Conservation (phyloP, 1,139 yeast species). For the Taphrina pruni region DNA sequence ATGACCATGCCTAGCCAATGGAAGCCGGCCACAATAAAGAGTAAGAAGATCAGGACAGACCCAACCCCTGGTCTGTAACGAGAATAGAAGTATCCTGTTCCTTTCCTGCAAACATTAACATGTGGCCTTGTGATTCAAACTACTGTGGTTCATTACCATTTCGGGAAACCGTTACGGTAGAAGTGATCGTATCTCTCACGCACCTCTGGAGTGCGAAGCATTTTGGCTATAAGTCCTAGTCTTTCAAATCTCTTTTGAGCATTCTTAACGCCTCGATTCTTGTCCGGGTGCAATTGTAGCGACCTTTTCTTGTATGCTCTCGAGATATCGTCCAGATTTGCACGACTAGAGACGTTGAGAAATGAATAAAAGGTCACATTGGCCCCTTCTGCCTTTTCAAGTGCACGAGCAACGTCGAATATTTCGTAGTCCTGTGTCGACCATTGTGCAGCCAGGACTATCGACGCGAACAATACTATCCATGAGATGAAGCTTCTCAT, state of each 20-base stretch:
- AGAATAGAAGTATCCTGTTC: conserved; percentile 44
- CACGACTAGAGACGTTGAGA: conserved; percentile 61
- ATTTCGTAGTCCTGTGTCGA: conserved; percentile 55
- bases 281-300: conserved; percentile 82
- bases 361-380: conserved; percentile 72
- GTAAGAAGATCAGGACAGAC: conserved; percentile 60
- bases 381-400: conserved; percentile 67
- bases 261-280: conserved; percentile 56
- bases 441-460: conserved; percentile 38
- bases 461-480: conserved; percentile 4
- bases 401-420: conserved; percentile 71
- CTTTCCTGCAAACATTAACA: conserved; percentile 34
- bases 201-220: conserved; percentile 64
- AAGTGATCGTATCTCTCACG: conserved; percentile 86
- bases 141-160: conserved; percentile 54
- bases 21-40: conserved; percentile 59
- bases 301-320: conserved; percentile 77
- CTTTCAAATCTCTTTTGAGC: conserved; percentile 69
- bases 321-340: conserved; percentile 67
- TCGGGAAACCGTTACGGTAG: conserved; percentile 83
- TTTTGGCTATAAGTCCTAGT: conserved; percentile 73
- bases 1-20: conserved; percentile 66
- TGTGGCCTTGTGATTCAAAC: neutral
- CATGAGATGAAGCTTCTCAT: conserved; percentile 3
- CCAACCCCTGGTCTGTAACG: conserved; percentile 61